Base-by-base conservation (phyloP, 192 early-diverging fungal species). In the Thamnidium elegans region DNA sequence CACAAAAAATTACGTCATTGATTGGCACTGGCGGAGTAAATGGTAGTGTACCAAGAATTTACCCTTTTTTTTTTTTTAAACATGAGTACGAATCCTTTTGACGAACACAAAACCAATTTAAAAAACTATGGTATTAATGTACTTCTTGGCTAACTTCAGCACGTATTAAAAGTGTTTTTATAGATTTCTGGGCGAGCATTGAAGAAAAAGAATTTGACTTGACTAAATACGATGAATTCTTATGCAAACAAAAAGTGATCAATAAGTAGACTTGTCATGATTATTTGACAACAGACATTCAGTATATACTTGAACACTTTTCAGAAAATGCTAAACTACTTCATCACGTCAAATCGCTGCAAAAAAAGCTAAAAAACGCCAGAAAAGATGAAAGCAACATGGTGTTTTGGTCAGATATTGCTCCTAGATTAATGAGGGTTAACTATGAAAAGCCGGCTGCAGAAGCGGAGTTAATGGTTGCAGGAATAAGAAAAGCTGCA, bases 201-300 rank as follows among this genome's bases (percentile, higher is more conserved):
- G 52, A 54, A 54, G 52, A 54, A 54, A 26, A 54, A 54, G 52
- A 54, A 54, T 54, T 54, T 54, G 52, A 31, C 31, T 21, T 54
- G 52, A 54, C 52, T 26, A 54, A 54, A 54, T 54, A 54, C 30
- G 52, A 54, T 26, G 52, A 54, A 54, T 54, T 54, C 52, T 54
- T 54, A 54, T 54, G 52, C 52, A 54, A 54, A 54, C 52, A 54
- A 54, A 54, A 54, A 54, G 52, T 54, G 52, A 54, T 31, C 52
- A 54, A 54, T 54, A 54, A 31, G 26, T 26, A 54, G 52, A 26
- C 52, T 30, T 54, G 52, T 54, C 52, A 54, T 54, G 52, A 54
- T 26, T 54, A 54, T 54, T 54, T 54, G 52, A 54, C 52, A 54
- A 14, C 52, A 54, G 52, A 54, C 52, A 54, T 54, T 54, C 52